phyloP scores from a whole-genome alignment of 257 asterid genomes.

The Solanum pimpinellifolium region DNA sequence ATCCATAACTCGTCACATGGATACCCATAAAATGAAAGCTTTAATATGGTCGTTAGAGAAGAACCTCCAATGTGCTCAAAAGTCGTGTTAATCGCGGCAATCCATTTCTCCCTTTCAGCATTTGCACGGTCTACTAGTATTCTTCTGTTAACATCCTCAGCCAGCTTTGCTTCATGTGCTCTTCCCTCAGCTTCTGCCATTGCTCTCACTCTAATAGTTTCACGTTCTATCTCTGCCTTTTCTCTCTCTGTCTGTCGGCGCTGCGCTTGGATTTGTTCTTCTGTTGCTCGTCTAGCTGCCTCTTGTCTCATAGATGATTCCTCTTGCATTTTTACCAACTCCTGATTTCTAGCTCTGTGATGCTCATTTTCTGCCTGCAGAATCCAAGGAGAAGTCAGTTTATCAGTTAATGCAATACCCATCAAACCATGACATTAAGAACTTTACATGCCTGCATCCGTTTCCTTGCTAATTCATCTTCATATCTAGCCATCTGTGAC shows the following conservation, averaged over 20 bases:
- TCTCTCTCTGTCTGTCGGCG: constrained; percentile 81
- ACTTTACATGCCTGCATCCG: constrained; percentile 69
- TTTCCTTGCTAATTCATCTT: constrained; percentile 89
- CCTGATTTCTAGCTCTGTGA: constrained; percentile 82
- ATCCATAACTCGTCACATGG: background rate
- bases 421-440: background rate
- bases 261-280: constrained; percentile 94
- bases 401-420: background rate
- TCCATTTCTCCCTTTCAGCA: constrained; percentile 96
- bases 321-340: constrained; percentile 91
- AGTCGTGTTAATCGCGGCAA: constrained; percentile 83
- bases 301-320: constrained; percentile 90
- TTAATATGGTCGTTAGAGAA: background rate
- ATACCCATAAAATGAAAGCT: background rate
- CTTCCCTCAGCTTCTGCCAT: constrained; percentile 94
- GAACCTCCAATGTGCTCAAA: constrained; percentile 95
- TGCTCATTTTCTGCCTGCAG: constrained; percentile 83
- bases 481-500: constrained; percentile 76
- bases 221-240: constrained; percentile 83
- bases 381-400: background rate
- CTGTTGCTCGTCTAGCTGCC: constrained; percentile 88
- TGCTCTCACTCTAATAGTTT: constrained; percentile 65
- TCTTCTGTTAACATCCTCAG: constrained; percentile 82
- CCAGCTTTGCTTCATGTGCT: constrained; percentile 90
- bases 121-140: constrained; percentile 71